These are phyloP conservation scores for Groenewaldozyma sp. DNA, from an alignment of 1,139 yeast species.

Conservation along the genomic window DNA sequence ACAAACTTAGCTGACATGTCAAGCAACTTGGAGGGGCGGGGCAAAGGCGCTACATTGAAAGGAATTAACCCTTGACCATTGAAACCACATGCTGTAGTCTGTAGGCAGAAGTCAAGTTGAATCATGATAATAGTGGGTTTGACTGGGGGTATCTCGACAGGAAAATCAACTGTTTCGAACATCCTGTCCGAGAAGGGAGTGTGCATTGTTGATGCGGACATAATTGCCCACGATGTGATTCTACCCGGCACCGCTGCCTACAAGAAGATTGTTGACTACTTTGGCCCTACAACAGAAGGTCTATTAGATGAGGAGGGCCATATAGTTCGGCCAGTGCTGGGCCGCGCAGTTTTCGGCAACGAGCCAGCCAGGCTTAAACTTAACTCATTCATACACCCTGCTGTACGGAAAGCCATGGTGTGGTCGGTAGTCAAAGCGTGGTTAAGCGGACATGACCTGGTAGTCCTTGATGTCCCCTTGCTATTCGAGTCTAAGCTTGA, in stretches of 20 bases:
- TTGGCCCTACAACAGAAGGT: slow-evolving; percentile 41
- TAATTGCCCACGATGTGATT: slow-evolving; percentile 77
- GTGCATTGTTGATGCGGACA: slow-evolving; percentile 79
- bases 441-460: slow-evolving; percentile 41
- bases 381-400: slow-evolving; percentile 83
- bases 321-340: slow-evolving; percentile 59
- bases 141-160: slow-evolving; percentile 95
- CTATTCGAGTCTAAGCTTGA: slow-evolving; percentile 74
- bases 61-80: too few species aligned
- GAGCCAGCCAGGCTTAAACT: slow-evolving; percentile 46
- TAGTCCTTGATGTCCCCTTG: slow-evolving; percentile 82
- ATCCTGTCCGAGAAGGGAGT: slow-evolving; percentile 42
- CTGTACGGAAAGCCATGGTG: slow-evolving; percentile 62
- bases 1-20: too few species aligned
- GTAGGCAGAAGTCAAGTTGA: background rate
- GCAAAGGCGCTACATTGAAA: too few species aligned
- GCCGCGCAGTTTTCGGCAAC: slow-evolving; percentile 68
- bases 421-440: slow-evolving; percentile 52
- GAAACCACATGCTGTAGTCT: too few species aligned
- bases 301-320: slow-evolving; percentile 41
- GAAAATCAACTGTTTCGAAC: slow-evolving; percentile 83
- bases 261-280: slow-evolving; percentile 50
- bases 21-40: too few species aligned
- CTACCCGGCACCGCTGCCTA: slow-evolving; percentile 72
- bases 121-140: slow-evolving; percentile 84